Evolutionary conservation across 441 rosid species (phyloP), one percentile per base, ranked within the genome.

Genomic region (Viola pubescens): DNA sequence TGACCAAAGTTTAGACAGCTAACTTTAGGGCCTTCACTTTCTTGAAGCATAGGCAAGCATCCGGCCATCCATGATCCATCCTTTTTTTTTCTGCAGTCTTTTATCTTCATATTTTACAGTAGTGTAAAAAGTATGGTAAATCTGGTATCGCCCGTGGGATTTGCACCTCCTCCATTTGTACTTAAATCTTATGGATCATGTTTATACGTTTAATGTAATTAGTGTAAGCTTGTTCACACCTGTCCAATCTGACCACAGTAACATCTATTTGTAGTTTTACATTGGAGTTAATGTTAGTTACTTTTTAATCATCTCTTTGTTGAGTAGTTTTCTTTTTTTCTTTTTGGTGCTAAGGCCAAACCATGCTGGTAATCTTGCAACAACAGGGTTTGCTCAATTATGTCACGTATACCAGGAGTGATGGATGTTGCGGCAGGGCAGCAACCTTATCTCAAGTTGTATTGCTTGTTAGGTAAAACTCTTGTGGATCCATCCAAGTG

Each of bases 1-100:
- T 54, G 79, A 86, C 60, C 76, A 73, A 64, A 73, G 78, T 75
- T 69, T 78, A 78, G 85, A 84, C 77, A 78, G 80, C 87, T 81
- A 79, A 74, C 76, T 56, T 46, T 73, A 72, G 79, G 71, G 68
- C 26, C 38, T 60, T 54, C 43, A 9, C 39, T 76, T 71, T 56
- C 38, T 69, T 69, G 39, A 60, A 75, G 50, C 72, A 60, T 80
- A 80, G 89, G 80, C 82, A 79, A 73, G 79, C 77, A 60, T 70
- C 34, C 3, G 34, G 34, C 34, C 34, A 26, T 26, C 73, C 72
- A 71, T 59, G 63, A 66, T 75, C 64, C 69, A 34, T 61, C 68
- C 55, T 9, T 65, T 49, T 68, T 60, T 71, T 71, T 43, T 64
- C 66, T 67, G 34, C 34, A 60, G 62, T 73, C 61, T 60, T 73